Percentiles rank a stretch among this genome's conserved stretches.
phyloP scores from a whole-genome alignment of 495 filamentous ascomycete species.

The Hypoxylon lienhwacheense region DNA sequence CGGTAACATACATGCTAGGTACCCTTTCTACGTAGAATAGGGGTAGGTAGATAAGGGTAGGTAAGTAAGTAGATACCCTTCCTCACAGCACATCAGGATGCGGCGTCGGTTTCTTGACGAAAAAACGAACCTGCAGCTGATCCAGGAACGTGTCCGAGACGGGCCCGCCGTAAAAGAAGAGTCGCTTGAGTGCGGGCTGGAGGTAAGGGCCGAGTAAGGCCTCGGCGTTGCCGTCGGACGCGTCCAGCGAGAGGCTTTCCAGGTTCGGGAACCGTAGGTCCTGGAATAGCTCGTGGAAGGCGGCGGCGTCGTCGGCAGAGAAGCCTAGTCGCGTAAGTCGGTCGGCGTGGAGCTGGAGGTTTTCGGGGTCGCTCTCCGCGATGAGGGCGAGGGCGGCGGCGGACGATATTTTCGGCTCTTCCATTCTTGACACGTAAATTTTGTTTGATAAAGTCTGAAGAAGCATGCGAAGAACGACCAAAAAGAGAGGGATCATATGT shows the following conservation, averaged over 20 bases:
- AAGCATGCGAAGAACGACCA: too few species aligned
- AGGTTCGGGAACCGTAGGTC: constrained; percentile 1
- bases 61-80: neutral
- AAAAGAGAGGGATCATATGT: too few species aligned
- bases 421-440: neutral
- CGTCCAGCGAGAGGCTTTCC: neutral
- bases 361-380: neutral
- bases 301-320: neutral
- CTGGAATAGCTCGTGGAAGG: constrained; percentile 5
- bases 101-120: too few species aligned
- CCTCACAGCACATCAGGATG: neutral
- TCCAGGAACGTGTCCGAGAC: constrained; percentile 4
- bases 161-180: constrained; percentile 1
- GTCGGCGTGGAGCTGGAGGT: neutral
- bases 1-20: too few species aligned
- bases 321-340: neutral
- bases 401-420: constrained; percentile 1
- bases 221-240: neutral
- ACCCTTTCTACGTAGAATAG: too few species aligned
- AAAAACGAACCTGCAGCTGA: constrained; percentile 1
- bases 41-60: too few species aligned
- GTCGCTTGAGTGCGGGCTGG: constrained; percentile 1
- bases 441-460: too few species aligned
- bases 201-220: constrained; percentile 3
- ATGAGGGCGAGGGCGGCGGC: neutral